Percentiles rank a stretch among this genome's conserved stretches.
Evolutionary conservation across 2,329 filamentous ascomycete species (phyloP).

Genomic region (Phaeosphaeria sp.): DNA sequence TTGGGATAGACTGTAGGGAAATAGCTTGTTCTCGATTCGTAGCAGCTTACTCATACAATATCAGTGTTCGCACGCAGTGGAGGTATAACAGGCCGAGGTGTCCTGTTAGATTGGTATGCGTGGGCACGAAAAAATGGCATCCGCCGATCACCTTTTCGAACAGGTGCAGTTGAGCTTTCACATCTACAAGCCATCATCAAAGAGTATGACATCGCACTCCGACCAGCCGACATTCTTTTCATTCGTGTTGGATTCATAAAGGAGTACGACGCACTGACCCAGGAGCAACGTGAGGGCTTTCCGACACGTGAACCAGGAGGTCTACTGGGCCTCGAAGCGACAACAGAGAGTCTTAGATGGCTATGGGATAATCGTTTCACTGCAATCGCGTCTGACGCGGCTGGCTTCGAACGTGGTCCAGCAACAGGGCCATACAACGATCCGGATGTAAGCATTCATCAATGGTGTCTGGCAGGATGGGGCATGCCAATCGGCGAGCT

Average conservation of each 20-base stretch:
- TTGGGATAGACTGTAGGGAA: neutral
- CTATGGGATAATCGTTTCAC: neutral
- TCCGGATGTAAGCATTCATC: slow-evolving; percentile 19
- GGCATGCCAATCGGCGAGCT: slow-evolving; percentile 34
- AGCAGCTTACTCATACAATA: neutral
- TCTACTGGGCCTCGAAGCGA: neutral
- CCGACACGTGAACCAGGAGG: neutral
- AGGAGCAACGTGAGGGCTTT: neutral
- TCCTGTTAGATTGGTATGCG: neutral
- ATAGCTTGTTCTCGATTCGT: neutral
- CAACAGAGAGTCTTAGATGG: neutral
- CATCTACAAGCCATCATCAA: neutral
- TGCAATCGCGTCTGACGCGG: slow-evolving; percentile 53
- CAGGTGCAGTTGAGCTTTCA: neutral
- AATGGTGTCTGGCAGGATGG: slow-evolving; percentile 18
- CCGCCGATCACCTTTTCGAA: neutral
- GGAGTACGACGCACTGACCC: neutral
- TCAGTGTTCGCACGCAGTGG: neutral
- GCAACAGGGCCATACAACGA: slow-evolving; percentile 12
- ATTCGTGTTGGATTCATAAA: neutral
- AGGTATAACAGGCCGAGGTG: neutral
- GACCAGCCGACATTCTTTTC: neutral
- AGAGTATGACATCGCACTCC: neutral
- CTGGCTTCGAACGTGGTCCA: slow-evolving; percentile 49
- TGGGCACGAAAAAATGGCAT: neutral